Base-by-base conservation (phyloP, 1,139 yeast species). In the Suhomyces kunorum region DNA sequence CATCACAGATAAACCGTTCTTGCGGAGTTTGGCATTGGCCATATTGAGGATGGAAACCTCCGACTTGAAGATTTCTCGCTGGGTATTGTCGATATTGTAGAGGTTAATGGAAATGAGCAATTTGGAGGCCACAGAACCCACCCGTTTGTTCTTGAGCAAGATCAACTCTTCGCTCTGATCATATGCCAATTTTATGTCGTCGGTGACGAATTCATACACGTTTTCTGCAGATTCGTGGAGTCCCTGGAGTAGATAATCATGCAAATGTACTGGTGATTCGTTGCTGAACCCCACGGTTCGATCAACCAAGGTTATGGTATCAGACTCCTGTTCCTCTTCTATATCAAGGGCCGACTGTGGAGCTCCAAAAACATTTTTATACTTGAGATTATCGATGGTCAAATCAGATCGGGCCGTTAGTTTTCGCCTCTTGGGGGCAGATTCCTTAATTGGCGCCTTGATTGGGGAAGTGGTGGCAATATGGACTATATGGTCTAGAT, bases 31-130 rank as follows among this genome's bases (percentile, higher is more conserved):
- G 11, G 34, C 26, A 19, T 31, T 30, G 5, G 50, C 38, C 40
- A 45, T 41, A 20, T 42, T 42, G 16, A 48, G 36, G 7, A 49
- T 27, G 8, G 41, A 28, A 1, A 49, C 31, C 19, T 49, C 53
- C 17, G 36, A 24, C 14, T 37, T 37, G 20, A 36, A 19, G 1
- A 34, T 9, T 22, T 35, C 28, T 6, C 34, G 19, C n/a, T 32
- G 8, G 2, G n/a, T 2, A 4, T 4, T 6, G 3, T 25, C 32
- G 5, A 39, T 9, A 9, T 14, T 23, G 16, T 15, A 28, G 4
- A 44, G 13, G 24, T 42, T 37, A 22, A 46, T 26, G 13, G 46
- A 42, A 8, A 42, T 27, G 3, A 46, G 34, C 5, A 17, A 26
- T 4, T 36, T 33, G 11, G 37, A 16, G 14, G 37, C 17, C 4